A percentile compares a stretch with the other conserved stretches of the same genome.
Conservation (phyloP, 1,284 basidiomycete genomes). For the Chalciporus sp. region DNA sequence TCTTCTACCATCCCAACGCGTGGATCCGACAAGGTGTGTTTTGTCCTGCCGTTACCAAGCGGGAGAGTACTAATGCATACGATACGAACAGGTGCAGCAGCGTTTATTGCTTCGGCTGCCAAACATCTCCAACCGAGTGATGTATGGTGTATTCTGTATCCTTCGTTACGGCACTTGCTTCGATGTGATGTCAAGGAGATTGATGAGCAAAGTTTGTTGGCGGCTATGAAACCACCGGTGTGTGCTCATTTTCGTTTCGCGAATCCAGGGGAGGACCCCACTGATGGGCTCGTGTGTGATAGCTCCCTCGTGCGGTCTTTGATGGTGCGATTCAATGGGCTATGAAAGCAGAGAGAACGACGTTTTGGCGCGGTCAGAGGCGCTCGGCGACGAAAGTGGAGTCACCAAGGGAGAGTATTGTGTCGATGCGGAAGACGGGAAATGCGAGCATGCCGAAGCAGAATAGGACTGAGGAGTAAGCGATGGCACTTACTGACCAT, state of each 20-base stretch:
- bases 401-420: conserved; percentile 68
- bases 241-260: conserved; percentile 29
- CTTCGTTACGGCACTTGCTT: conserved; percentile 83
- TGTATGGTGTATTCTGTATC: conserved; percentile 96
- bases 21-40: conserved; percentile 89
- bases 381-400: conserved; percentile 54
- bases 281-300: conserved; percentile 1
- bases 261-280: conserved; percentile 3
- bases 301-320: conserved; percentile 82
- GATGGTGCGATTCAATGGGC: conserved; percentile 90
- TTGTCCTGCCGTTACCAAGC: background rate
- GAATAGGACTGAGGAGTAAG: conserved; percentile 76
- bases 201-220: conserved; percentile 74
- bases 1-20: conserved; percentile 94
- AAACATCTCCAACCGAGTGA: conserved; percentile 82
- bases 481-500: conserved; percentile 5
- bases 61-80: background rate
- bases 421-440: conserved; percentile 57
- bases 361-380: conserved; percentile 72
- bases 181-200: conserved; percentile 84
- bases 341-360: conserved; percentile 72
- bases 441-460: conserved; percentile 46
- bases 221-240: conserved; percentile 79
- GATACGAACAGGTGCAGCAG: conserved; percentile 65
- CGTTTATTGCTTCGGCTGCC: conserved; percentile 85